These are phyloP conservation scores for Withania somnifera DNA, from an alignment of 305 asterid species.

Conservation along the genomic window DNA sequence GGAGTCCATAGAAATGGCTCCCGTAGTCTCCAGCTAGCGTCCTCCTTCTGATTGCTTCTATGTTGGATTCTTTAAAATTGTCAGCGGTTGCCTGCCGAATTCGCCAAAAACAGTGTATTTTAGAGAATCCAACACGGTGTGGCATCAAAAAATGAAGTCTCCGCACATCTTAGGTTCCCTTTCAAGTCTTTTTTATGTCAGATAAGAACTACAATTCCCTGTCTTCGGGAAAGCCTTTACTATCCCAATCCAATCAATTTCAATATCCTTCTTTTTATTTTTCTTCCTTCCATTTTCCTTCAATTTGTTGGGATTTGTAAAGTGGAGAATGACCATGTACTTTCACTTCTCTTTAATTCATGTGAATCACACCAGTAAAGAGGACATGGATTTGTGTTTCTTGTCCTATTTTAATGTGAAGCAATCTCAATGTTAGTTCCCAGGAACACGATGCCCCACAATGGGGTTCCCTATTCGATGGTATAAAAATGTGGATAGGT, in stretches of 20 bases:
- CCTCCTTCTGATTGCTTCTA: too few relatives aligned
- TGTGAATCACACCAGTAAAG: neutral
- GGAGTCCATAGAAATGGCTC: neutral
- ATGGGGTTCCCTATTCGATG: neutral
- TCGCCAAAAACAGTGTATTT: too few relatives aligned
- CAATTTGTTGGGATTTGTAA: neutral
- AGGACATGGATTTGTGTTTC: neutral
- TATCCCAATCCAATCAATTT: neutral
- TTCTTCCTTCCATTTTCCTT: neutral
- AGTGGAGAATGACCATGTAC: neutral
- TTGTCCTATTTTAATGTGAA: neutral
- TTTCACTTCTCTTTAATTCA: neutral
- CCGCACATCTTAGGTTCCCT: too few relatives aligned
- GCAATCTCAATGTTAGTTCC: neutral
- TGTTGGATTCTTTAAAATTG: too few relatives aligned
- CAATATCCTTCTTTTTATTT: neutral
- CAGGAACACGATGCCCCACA: neutral
- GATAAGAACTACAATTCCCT: neutral
- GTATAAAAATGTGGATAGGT: neutral
- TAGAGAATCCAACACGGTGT: too few relatives aligned
- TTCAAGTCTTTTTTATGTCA: neutral
- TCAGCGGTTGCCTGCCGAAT: too few relatives aligned
- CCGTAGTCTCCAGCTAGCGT: neutral
- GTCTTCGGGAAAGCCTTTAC: neutral
- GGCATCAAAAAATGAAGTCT: too few relatives aligned